Percentiles rank a stretch among this genome's conserved stretches.
These are phyloP conservation scores for Mortierella sp. DNA, from an alignment of 371 early-diverging fungal species.

Conservation along the genomic window DNA sequence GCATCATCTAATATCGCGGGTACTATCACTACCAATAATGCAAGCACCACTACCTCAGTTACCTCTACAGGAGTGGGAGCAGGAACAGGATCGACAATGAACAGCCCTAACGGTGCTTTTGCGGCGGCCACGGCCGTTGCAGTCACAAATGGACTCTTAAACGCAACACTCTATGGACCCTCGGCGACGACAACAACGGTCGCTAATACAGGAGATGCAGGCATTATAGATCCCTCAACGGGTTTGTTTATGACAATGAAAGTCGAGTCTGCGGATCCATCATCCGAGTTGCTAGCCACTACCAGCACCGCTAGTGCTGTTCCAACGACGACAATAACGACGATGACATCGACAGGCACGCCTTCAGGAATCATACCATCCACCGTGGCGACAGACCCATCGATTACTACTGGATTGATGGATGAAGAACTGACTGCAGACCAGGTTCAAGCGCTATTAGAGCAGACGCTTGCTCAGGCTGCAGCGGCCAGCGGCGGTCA, in stretches of 20 bases:
- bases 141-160: not conserved
- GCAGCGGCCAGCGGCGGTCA: constrained; percentile 28
- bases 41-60: not conserved
- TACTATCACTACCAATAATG: too few relatives aligned
- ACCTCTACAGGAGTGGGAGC: not conserved
- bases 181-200: not conserved
- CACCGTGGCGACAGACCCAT: too few relatives aligned
- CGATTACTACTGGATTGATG: too few relatives aligned
- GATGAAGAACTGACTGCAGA: constrained; percentile 46
- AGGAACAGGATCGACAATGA: not conserved
- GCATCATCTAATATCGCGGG: too few relatives aligned
- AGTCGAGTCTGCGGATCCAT: constrained; percentile 35
- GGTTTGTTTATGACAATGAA: constrained; percentile 36
- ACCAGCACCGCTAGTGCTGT: too few relatives aligned
- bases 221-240: not conserved
- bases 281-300: too few relatives aligned
- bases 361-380: too few relatives aligned
- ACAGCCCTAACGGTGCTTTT: not conserved
- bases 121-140: not conserved
- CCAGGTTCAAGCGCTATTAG: constrained; percentile 48
- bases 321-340: too few relatives aligned
- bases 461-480: constrained; percentile 44
- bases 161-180: not conserved
- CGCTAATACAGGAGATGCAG: constrained; percentile 1
- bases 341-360: too few relatives aligned